Conservation (phyloP, 305 asterid genomes). For the Petunia hybrid region DNA sequence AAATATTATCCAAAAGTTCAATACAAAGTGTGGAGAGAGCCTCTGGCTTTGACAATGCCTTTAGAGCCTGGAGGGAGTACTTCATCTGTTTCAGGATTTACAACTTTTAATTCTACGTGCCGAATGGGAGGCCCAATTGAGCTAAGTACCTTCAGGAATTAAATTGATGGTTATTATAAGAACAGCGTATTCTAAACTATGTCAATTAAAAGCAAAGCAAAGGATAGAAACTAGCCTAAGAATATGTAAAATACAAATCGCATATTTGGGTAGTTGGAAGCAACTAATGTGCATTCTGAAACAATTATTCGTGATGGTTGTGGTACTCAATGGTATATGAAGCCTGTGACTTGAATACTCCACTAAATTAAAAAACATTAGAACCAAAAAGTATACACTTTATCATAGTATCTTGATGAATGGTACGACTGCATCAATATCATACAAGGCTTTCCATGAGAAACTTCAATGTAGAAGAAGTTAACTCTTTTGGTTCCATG, state of each 20-base stretch:
- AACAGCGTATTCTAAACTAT: slow-evolving; percentile 8
- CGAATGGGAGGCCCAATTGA: slow-evolving; percentile 83
- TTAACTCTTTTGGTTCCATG: not conserved
- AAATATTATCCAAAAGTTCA: too few species aligned
- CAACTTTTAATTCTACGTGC: slow-evolving; percentile 74
- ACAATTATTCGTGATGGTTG: not conserved
- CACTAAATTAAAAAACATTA: not conserved
- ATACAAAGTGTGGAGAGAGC: slow-evolving; percentile 28
- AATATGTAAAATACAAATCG: not conserved
- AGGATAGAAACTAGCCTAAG: not conserved
- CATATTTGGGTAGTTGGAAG: not conserved
- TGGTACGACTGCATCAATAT: not conserved
- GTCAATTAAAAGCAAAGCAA: not conserved
- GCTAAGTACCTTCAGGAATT: slow-evolving; percentile 79
- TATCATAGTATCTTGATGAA: not conserved
- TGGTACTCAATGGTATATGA: not conserved
- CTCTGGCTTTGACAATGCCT: slow-evolving; percentile 88
- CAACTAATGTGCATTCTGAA: slow-evolving; percentile 15
- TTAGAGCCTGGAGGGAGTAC: slow-evolving; percentile 73
- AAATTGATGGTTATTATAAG: slow-evolving; percentile 42
- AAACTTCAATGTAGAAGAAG: not conserved
- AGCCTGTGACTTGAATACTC: not conserved
- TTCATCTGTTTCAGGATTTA: slow-evolving; percentile 77
- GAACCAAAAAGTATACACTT: not conserved
- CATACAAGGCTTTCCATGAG: not conserved